Conservation (phyloP, 257 asterid genomes). For the Voacanga thouarsii region DNA sequence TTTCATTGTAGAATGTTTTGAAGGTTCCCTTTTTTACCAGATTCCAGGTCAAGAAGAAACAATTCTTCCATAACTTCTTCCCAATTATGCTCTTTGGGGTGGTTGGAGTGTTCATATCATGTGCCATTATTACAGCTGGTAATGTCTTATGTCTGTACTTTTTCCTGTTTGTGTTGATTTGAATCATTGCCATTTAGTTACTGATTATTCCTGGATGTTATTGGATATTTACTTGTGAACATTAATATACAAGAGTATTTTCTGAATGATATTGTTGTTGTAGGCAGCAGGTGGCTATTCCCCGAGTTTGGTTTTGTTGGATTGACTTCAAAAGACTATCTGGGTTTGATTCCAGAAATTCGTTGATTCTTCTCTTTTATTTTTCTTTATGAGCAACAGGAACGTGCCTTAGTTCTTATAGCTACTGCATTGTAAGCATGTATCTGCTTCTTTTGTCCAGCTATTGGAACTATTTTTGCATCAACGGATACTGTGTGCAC, state of each 20-base stretch:
- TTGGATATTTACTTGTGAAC: not conserved
- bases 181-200: not conserved
- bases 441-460: slow-evolving; percentile 31
- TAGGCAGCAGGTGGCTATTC: slow-evolving; percentile 77
- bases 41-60: slow-evolving; percentile 96
- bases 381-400: not conserved
- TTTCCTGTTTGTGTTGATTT: not conserved
- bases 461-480: slow-evolving; percentile 81
- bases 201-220: not conserved
- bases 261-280: slow-evolving; percentile 3
- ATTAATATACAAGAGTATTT: not conserved
- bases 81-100: slow-evolving; percentile 92
- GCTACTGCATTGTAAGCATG: not conserved
- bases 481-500: slow-evolving; percentile 97
- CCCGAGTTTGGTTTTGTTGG: slow-evolving; percentile 49
- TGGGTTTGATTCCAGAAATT: slow-evolving; percentile 51
- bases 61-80: slow-evolving; percentile 92
- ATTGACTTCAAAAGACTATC: slow-evolving; percentile 66
- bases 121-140: slow-evolving; percentile 72
- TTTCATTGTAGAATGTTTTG: not conserved
- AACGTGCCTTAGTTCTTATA: not conserved
- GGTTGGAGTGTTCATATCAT: slow-evolving; percentile 77
- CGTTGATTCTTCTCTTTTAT: not conserved
- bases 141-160: slow-evolving; percentile 1
- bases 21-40: slow-evolving; percentile 33